These are phyloP conservation scores for Polyporus tsugae DNA, from an alignment of 1,284 basidiomycete species.

Conservation along the genomic window DNA sequence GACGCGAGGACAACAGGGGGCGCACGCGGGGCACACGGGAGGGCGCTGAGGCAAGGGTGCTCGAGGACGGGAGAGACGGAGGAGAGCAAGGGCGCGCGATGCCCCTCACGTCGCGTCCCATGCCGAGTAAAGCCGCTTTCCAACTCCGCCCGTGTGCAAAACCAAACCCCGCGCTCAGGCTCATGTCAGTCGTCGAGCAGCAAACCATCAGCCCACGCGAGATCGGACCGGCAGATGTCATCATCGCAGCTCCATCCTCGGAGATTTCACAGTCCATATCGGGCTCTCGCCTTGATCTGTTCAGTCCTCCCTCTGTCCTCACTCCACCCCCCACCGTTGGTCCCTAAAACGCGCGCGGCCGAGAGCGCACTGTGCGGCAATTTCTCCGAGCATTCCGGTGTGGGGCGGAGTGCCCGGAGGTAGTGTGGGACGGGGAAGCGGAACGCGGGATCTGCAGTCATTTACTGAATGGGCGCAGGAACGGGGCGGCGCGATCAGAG, in stretches of 20 bases:
- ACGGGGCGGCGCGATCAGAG: conserved; percentile 23
- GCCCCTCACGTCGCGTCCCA: conserved; percentile 11
- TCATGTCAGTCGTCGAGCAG: conserved; percentile 13
- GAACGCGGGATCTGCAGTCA: conserved; percentile 29
- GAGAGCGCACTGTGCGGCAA: not conserved
- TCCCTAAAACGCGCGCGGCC: not conserved
- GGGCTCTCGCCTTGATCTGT: conserved; percentile 20
- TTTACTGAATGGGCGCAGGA: conserved; percentile 14
- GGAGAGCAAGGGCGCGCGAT: conserved; percentile 12
- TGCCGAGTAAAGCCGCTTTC: conserved; percentile 29
- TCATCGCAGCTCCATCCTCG: conserved; percentile 25
- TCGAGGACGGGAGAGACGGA: conserved; percentile 10
- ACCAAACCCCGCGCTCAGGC: conserved; percentile 20
- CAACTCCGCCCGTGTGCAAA: conserved; percentile 19
- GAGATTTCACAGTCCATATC: conserved; percentile 21
- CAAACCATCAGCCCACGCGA: conserved; percentile 25
- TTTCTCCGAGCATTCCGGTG: conserved; percentile 3
- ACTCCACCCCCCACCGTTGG: not conserved
- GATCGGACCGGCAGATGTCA: conserved; percentile 34
- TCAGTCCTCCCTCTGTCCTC: not conserved
- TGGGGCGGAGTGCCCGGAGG: not conserved
- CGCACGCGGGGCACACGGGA: conserved; percentile 7
- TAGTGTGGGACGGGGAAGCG: conserved; percentile 13
- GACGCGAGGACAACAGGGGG: conserved; percentile 6
- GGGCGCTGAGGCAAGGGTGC: conserved; percentile 11